A percentile compares a stretch with the other conserved stretches of the same genome.
These are phyloP conservation scores for Larix kaempferi DNA, from an alignment of 75 land plant genomes.

Conservation along the genomic window DNA sequence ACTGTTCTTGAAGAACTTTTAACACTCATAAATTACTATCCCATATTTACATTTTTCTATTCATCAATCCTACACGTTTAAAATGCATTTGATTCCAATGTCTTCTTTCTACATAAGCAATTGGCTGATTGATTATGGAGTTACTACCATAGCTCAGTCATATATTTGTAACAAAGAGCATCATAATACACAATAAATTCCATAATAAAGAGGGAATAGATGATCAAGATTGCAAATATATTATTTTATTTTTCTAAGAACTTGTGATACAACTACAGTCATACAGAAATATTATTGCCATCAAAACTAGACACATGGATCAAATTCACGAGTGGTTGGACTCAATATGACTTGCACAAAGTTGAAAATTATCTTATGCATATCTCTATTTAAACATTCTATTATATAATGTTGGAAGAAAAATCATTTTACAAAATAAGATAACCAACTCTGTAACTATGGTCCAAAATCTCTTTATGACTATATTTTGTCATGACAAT, in stretches of 20 bases:
- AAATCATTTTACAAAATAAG: neutral
- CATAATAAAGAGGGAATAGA: neutral
- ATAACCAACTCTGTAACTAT: neutral
- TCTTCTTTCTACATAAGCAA: neutral
- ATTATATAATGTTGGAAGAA: neutral
- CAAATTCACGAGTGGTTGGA: neutral
- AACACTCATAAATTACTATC: neutral
- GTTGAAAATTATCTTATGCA: neutral
- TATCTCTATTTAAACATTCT: neutral
- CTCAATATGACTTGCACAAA: neutral
- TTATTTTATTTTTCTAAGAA: neutral
- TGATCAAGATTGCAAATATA: neutral
- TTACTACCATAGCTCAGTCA: neutral
- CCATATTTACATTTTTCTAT: neutral
- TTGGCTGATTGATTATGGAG: neutral
- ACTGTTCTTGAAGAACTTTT: too few species aligned
- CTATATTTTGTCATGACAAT: neutral
- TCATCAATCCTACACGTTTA: neutral
- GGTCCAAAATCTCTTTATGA: neutral
- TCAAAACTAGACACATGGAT: neutral
- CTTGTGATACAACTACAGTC: neutral
- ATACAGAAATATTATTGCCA: neutral
- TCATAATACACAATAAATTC: neutral
- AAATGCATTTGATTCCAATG: neutral
- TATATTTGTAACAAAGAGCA: too few species aligned